Evolutionary conservation across 129 eudicot species (phyloP), one percentile per base, ranked within the genome.

Genomic region (Logfia minima): DNA sequence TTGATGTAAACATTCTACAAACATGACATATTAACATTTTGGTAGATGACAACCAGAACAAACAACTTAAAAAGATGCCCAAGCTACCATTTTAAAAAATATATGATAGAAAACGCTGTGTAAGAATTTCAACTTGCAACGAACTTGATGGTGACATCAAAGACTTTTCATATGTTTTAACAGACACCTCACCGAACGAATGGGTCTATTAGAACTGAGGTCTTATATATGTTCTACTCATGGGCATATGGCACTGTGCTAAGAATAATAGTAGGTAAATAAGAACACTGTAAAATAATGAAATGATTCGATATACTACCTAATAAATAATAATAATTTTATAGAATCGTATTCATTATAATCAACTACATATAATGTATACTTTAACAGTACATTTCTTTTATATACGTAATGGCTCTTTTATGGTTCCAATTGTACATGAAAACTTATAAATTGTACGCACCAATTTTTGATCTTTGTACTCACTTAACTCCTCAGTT

Each of bases 41-140:
- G 59, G 48, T 17, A 58, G 37, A 76, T 56, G 72, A 63, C 66
- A 79, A 77, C 31, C 28, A 74, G 39, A 84, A 69, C 34, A 73
- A 77, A 81, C 79, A 78, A 75, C 60, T 39, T 66, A 66, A 66
- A 24, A 51, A 79, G 74, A 77, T 69, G 45, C 79, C 48, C 32
- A 53, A 29, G 63, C 51, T 28, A 24, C 21, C 24, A 63, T 66
- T 37, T 70, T 19, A 62, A 35, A 37, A 21, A 65, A 32, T 65
- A 14, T 41, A 60, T 39, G 8, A 43, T 17, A 62, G 69, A 71
- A 51, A 56, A 76, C 74, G 67, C 66, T 43, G 53, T 11, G 74
- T 45, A 65, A 75, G 17, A 48, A 70, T 72, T 64, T 39, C 81
- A 70, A 79, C 37, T 79, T 75, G 78, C 83, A 34, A 75, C 65